Evolutionary conservation across 2,329 filamentous ascomycete species (phyloP).

Genomic region (Apiospora arundinis): DNA sequence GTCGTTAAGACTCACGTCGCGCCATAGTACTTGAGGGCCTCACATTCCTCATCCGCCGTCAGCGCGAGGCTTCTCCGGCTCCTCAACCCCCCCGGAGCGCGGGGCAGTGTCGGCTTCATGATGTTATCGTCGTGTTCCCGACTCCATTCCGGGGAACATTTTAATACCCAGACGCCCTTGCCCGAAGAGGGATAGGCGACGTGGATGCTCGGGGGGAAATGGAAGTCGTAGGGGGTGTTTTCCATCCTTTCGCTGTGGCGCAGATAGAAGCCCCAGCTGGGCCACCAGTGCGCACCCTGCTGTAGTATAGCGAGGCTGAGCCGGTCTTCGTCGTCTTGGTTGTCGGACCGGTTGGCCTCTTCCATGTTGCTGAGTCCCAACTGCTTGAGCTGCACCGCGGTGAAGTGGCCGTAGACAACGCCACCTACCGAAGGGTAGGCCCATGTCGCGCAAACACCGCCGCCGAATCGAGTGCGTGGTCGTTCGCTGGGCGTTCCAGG

Average conservation of each 20-base stretch:
- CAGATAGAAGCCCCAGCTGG: not conserved
- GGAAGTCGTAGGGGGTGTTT: not conserved
- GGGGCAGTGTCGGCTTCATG: not conserved
- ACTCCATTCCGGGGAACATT: not conserved
- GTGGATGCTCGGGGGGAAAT: not conserved
- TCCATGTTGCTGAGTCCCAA: not conserved
- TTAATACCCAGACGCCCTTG: constrained; percentile 3
- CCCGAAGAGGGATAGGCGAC: constrained; percentile 1
- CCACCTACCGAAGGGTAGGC: constrained; percentile 13
- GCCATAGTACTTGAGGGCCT: not conserved
- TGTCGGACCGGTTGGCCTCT: not conserved
- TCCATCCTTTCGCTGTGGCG: not conserved
- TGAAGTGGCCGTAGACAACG: not conserved
- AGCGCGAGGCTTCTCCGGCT: not conserved
- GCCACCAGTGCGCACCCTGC: constrained; percentile 15
- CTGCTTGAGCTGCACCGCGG: constrained; percentile 19
- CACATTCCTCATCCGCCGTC: constrained; percentile 4
- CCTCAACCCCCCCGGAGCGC: not conserved
- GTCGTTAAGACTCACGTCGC: not conserved
- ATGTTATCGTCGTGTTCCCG: not conserved
- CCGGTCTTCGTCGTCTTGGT: not conserved
- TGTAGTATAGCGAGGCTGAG: not conserved
- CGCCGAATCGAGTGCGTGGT: not conserved
- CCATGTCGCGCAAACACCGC: not conserved
- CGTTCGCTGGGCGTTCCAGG: not conserved